phyloP scores from a whole-genome alignment of 2,329 filamentous ascomycete species.

The Mariannaea elegans region DNA sequence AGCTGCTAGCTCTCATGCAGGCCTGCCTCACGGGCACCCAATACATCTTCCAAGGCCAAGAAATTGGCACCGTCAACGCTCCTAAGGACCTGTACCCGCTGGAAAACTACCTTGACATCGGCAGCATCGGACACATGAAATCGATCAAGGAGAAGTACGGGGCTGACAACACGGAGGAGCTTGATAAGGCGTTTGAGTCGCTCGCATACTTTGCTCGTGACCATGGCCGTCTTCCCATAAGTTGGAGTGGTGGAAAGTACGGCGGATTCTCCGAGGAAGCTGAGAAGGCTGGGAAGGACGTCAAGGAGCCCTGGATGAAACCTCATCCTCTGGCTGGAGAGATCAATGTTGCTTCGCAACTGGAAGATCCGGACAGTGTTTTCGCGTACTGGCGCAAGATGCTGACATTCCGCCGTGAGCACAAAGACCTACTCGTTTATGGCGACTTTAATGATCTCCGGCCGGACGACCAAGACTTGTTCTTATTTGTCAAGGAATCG shows the following conservation, averaged over 20 bases:
- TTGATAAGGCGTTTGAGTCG: slow-evolving; percentile 46
- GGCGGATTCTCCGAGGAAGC: slow-evolving; percentile 46
- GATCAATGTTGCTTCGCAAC: slow-evolving; percentile 67
- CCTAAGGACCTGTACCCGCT: slow-evolving; percentile 65
- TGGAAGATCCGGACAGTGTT: slow-evolving; percentile 48
- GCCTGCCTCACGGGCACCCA: slow-evolving; percentile 65
- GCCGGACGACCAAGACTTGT: slow-evolving; percentile 35
- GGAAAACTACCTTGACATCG: slow-evolving; percentile 60
- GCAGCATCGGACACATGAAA: slow-evolving; percentile 55
- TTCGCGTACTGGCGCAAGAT: slow-evolving; percentile 45
- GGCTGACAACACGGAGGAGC: slow-evolving; percentile 40
- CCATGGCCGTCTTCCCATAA: slow-evolving; percentile 6
- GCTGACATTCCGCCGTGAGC: slow-evolving; percentile 40
- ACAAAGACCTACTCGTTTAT: slow-evolving; percentile 45
- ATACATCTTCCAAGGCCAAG: slow-evolving; percentile 74
- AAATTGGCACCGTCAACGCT: slow-evolving; percentile 70
- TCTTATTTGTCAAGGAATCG: slow-evolving; percentile 44
- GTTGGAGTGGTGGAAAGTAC: slow-evolving; percentile 65
- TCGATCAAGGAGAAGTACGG: slow-evolving; percentile 41
- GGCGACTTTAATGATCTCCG: slow-evolving; percentile 43
- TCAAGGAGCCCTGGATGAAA: slow-evolving; percentile 46
- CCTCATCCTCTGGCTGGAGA: slow-evolving; percentile 41
- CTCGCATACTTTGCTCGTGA: slow-evolving; percentile 41
- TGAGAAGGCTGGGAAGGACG: slow-evolving; percentile 37
- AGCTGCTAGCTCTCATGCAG: slow-evolving; percentile 66